Conservation (phyloP, 306 rosid species). For the Dalbergia oliveri region DNA sequence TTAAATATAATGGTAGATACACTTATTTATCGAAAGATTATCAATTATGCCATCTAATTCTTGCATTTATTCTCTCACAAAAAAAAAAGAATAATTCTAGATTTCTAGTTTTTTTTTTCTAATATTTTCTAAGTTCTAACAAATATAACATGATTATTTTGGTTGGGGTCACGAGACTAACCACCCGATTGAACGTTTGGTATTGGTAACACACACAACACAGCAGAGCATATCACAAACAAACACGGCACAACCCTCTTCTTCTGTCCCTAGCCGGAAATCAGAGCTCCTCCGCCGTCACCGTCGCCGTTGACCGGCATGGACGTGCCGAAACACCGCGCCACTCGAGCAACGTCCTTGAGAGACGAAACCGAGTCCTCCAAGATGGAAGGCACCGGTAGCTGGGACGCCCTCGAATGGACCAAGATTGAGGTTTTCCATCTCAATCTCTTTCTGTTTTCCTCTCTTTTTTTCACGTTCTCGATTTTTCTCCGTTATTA, state of each 20-base stretch:
- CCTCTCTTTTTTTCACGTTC: neutral
- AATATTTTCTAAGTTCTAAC: too few relatives aligned
- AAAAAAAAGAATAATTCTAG: too few relatives aligned
- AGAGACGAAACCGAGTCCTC: constrained; percentile 70
- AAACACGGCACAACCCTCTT: neutral
- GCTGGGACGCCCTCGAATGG: constrained; percentile 97
- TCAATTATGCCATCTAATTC: too few relatives aligned
- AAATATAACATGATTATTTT: neutral
- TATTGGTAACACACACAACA: constrained; percentile 18
- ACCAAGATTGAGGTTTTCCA: constrained; percentile 78
- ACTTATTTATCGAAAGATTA: too few relatives aligned
- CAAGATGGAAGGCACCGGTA: constrained; percentile 73
- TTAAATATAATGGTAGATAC: too few relatives aligned
- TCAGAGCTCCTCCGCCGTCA: constrained; percentile 41
- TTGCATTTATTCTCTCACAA: too few relatives aligned
- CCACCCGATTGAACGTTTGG: constrained; percentile 42
- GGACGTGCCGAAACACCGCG: constrained; percentile 66
- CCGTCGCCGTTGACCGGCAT: constrained; percentile 49
- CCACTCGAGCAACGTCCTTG: constrained; percentile 64
- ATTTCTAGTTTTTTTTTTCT: too few relatives aligned
- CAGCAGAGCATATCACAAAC: neutral
- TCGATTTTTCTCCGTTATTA: neutral
- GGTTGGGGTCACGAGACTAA: neutral
- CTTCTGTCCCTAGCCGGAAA: constrained; percentile 13
- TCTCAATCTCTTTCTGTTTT: neutral